These are phyloP conservation scores for Candida neerlandica DNA, from an alignment of 1,139 yeast genomes.

Conservation along the genomic window DNA sequence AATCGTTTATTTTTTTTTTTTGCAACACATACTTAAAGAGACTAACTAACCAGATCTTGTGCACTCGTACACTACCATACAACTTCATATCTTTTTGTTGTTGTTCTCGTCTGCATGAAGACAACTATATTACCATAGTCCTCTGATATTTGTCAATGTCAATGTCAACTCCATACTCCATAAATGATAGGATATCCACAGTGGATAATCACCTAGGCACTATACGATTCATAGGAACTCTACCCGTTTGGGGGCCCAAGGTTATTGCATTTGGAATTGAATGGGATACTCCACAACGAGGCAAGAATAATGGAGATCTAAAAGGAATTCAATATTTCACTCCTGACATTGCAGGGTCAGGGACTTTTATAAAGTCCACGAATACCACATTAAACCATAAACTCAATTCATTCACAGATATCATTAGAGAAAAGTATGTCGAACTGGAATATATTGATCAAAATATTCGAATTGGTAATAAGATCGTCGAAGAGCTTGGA, in stretches of 20 bases:
- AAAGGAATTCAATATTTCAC: constrained; percentile 64
- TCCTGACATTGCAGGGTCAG: constrained; percentile 39
- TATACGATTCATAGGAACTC: constrained; percentile 58
- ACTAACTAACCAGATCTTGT: not conserved
- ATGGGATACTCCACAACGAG: constrained; percentile 75
- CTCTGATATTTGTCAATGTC: not conserved
- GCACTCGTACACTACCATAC: not conserved
- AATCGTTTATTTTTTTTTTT: not conserved
- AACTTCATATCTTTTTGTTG: too few relatives aligned
- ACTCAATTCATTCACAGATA: constrained; percentile 44
- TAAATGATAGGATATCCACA: constrained; percentile 47
- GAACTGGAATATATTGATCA: constrained; percentile 22
- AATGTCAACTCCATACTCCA: constrained; percentile 12
- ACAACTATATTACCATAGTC: too few relatives aligned
- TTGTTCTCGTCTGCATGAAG: too few relatives aligned
- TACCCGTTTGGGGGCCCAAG: constrained; percentile 59
- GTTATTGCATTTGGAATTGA: constrained; percentile 70
- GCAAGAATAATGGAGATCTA: constrained; percentile 78
- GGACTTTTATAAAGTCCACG: constrained; percentile 65
- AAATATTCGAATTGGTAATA: constrained; percentile 51
- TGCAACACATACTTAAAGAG: constrained; percentile 4
- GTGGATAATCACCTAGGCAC: constrained; percentile 59
- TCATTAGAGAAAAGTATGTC: constrained; percentile 49
- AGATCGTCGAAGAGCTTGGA: constrained; percentile 64
- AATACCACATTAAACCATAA: constrained; percentile 30